Evolutionary conservation across 2,329 filamentous ascomycete genomes (phyloP), one percentile per base, ranked within the genome.

Genomic region (Rhinocladiella similis): DNA sequence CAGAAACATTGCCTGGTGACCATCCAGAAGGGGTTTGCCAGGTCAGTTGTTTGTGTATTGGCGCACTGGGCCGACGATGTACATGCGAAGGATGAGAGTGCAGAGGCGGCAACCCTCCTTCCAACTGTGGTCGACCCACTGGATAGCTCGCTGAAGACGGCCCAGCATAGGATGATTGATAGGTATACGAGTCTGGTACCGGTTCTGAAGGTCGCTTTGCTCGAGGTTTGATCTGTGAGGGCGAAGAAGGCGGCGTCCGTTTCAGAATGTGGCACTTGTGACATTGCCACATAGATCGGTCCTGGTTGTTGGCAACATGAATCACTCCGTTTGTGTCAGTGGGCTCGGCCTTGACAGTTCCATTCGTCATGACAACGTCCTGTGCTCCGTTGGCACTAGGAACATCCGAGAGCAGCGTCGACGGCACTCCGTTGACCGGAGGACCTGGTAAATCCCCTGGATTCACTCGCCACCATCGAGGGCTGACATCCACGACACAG

Each of bases 241-340:
- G 65, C 12, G 62, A 62, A 3, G 65, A 53, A 25, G 63, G 63
- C 3, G 68, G 62, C 64, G 61, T 57, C 49, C 59, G 46, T 57
- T 77, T 55, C 80, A 80, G 27, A 74, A 80, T 62, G 76, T 82
- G 78, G 60, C 89, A 92, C 70, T 90, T 89, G 72, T 92, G 89
- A 66, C 89, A 92, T 70, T 91, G 87, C 62, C 84, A 87, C 59
- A 79, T 81, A 27, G 81, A 19, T 18, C 56, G 49, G 7, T 64
- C 50, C 16, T 61, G 49, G 38, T 59, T 58, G 64, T 71, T 65
- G 61, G 65, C 54, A 65, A 57, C 56, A 14, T 39, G 56, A 22
- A 54, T 56, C 9, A 67, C 59, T n/a, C 60, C 43, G 18, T 63
- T 50, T 39, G 18, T 60, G 47, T 52, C 64, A 42, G 53, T 68